These are phyloP conservation scores for Suillus ampliporus DNA, from an alignment of 768 basidiomycete species.

Conservation along the genomic window DNA sequence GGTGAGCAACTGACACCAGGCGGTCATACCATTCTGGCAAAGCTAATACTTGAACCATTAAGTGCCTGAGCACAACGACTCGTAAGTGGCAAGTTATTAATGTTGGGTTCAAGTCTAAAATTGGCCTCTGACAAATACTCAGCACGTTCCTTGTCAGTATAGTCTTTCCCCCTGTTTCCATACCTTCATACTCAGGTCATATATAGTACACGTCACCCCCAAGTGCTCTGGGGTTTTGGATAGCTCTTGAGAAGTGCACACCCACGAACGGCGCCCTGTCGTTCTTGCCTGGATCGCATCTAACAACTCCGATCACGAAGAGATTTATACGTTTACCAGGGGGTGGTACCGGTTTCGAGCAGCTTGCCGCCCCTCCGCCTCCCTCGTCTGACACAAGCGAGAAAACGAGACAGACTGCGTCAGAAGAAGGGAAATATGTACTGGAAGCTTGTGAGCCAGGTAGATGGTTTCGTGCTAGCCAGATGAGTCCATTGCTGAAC, in stretches of 20 bases:
- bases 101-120: background rate
- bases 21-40: background rate
- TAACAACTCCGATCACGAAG: slow-evolving; percentile 71
- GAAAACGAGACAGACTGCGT: background rate
- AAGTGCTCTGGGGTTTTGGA: slow-evolving; percentile 95
- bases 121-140: background rate
- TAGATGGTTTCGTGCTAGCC: slow-evolving; percentile 28
- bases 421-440: slow-evolving; percentile 55
- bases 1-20: slow-evolving; percentile 50
- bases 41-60: background rate
- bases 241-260: slow-evolving; percentile 91
- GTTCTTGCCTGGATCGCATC: slow-evolving; percentile 91
- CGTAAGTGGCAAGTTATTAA: slow-evolving; percentile 53
- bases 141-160: slow-evolving; percentile 76
- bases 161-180: background rate
- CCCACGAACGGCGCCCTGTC: slow-evolving; percentile 82
- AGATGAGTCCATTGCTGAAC: background rate
- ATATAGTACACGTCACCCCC: slow-evolving; percentile 89
- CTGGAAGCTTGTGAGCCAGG: slow-evolving; percentile 79
- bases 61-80: slow-evolving; percentile 95
- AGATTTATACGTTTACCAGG: slow-evolving; percentile 81
- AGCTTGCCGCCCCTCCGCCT: slow-evolving; percentile 46
- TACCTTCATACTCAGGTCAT: background rate
- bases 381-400: slow-evolving; percentile 11
- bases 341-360: slow-evolving; percentile 87